phyloP scores from a whole-genome alignment of 352 stramenopile species.

The Phytophthora lateralis region DNA sequence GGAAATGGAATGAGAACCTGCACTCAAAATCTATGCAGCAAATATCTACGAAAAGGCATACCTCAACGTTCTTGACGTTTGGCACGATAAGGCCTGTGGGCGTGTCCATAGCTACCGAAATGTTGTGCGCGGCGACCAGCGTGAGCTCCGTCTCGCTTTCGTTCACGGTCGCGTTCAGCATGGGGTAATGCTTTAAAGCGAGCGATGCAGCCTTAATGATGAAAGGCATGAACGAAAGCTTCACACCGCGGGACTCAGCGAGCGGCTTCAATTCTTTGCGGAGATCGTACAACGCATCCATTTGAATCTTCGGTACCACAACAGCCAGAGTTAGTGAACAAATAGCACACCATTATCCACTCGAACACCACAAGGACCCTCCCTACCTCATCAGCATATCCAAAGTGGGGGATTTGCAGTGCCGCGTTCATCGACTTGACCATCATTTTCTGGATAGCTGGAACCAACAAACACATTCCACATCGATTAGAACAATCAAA shows the following conservation, averaged over 20 bases:
- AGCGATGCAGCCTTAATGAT: constrained; percentile 96
- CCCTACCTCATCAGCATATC: constrained; percentile 94
- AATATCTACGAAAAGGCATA: constrained; percentile 19
- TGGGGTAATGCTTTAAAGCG: constrained; percentile 93
- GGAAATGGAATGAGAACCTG: neutral
- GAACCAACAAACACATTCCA: constrained; percentile 2
- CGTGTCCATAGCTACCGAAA: constrained; percentile 98
- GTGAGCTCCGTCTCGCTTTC: constrained; percentile 86
- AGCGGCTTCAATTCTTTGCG: constrained; percentile 90
- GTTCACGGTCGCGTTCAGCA: constrained; percentile 94
- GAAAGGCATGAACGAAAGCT: constrained; percentile 97
- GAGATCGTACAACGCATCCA: constrained; percentile 90
- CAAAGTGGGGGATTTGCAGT: constrained; percentile 97
- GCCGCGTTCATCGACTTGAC: constrained; percentile 97
- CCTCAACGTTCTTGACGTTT: constrained; percentile 95
- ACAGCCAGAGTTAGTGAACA: neutral
- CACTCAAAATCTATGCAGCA: neutral
- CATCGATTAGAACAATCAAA: neutral
- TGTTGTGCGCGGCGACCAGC: constrained; percentile 94
- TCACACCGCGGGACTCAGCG: constrained; percentile 76
- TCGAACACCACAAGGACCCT: neutral
- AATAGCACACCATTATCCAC: neutral
- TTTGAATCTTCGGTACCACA: constrained; percentile 68
- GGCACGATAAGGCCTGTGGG: constrained; percentile 95
- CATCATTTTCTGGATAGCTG: constrained; percentile 98